Evolutionary conservation across 495 filamentous ascomycete genomes (phyloP), one percentile per base, ranked within the genome.

Genomic region (Aspergillus kassunensis): DNA sequence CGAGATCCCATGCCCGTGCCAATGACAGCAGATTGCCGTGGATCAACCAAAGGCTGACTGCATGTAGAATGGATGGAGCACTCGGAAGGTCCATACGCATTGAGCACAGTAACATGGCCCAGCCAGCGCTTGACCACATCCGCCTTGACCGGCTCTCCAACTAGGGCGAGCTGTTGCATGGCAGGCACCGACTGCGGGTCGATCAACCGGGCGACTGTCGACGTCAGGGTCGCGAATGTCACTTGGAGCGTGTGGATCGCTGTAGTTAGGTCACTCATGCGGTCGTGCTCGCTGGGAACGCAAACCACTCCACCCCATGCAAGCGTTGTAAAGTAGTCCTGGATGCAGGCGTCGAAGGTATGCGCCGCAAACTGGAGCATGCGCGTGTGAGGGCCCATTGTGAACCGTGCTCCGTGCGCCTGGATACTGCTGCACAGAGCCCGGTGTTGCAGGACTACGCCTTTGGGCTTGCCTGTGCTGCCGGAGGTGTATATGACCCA

Each of bases 281-380:
- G 53, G 2, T 69, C 62, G 4, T 60, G 47, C 2, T 70, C 66
- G 1, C 58, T 62, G 2, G 70, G 67, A 2, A 75, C 56, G 42
- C 72, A 74, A 11, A 70, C 21, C 19, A 65, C 66, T 0, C 64
- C 71, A 10, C 72, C 72, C 6, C 40, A 44, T 11, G 49, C 40
- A 2, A 86, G 57, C 0, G 80, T 81, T 4, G 72, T 73, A 29
- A 85, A 72, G 15, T 80, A 71, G 40, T 85, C 80, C 1, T 63
- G 57, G 11, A 84, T 68, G 31, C 75, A 72, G 24, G 76, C 66
- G 49, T 88, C 84, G 34, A 83, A 81, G 12, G 76, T 73, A 60
- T 80, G 81, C n/a, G 80, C 76, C 0, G 80, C 75, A 40, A 86
- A 75, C 44, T 84, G 80, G 53, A 86, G 73, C 12, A 81, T 74